Evolutionary conservation across 345 rosid species (phyloP).

Genomic region (Sisymbrium altissimum): DNA sequence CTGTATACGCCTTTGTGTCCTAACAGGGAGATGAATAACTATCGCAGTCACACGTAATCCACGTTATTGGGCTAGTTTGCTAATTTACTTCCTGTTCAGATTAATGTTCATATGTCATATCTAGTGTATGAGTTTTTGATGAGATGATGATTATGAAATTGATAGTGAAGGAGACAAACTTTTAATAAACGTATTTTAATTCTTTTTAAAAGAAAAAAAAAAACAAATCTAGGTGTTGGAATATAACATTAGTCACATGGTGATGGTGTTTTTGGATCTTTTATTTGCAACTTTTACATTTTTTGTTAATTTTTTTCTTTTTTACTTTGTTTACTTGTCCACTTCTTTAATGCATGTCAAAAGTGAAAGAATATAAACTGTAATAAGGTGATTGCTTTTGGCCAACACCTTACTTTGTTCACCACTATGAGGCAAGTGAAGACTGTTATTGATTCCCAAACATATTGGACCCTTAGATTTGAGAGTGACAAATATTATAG

Average conservation of each 20-base stretch:
- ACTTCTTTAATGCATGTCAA: conserved; percentile 26
- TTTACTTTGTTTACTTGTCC: conserved; percentile 13
- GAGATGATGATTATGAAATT: conserved; percentile 25
- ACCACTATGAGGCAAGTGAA: conserved; percentile 31
- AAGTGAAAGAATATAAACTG: conserved; percentile 24
- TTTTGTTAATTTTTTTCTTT: neutral
- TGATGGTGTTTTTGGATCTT: conserved; percentile 19
- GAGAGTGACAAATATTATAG: conserved; percentile 17
- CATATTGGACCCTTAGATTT: conserved; percentile 32
- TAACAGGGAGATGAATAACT: neutral
- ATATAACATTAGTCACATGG: conserved; percentile 32
- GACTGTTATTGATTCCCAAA: conserved; percentile 40
- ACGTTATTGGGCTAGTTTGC: neutral
- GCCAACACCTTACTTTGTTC: conserved; percentile 36
- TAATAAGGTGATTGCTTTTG: conserved; percentile 33
- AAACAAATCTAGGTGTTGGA: conserved; percentile 14
- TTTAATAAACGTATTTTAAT: neutral
- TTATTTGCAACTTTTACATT: conserved; percentile 3
- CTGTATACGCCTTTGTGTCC: too few relatives aligned
- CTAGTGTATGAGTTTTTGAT: conserved; percentile 7
- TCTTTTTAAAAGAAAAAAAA: neutral
- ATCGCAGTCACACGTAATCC: neutral
- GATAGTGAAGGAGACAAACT: conserved; percentile 18
- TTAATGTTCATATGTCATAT: neutral
- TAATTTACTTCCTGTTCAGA: neutral